Base-by-base conservation (phyloP, 306 rosid genomes). In the Abrus precatorius region DNA sequence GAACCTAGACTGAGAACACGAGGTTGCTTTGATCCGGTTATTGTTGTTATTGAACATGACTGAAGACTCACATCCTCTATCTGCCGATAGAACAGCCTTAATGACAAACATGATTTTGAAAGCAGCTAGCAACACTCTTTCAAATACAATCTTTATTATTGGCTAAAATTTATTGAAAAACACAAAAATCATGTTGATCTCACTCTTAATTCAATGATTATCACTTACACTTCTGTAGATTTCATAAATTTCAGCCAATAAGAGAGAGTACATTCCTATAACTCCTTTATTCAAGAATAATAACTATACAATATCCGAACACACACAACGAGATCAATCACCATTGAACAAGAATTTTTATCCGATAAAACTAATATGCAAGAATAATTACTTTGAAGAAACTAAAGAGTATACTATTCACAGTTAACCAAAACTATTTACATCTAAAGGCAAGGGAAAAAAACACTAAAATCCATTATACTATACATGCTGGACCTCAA, bases 21-120 rank as follows among this genome's bases (percentile, higher is more conserved):
- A 48, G 38, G 56, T 70, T 48, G 30, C 56, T 64, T 61, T 9
- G 61, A 48, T 80, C 60, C 29, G 38, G 52, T 14, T 61, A 60
- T 8, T 50, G 9, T 38, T 7, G 64, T 82, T 61, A 45, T 59
- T 30, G 83, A 57, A 63, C 43, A 27, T 55, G 55, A 41, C 27
- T 3, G 43, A n/a, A 65, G 41, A 56, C 50, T 36, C 38, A 5
- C 56, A 34, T 75, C 74, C 49, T 54, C 43, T 55, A 41, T 75
- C n/a, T 12, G 41, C 56, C 14, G 20, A 74, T 48, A 32, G 9
- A 8, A 53, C 38, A 48, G 43, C 69, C 28, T n/a, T 43, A 60
- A 36, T 36, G 34, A 69, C 9, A 72, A 13, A n/a, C 81, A 28
- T 29, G 72, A n/a, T 43, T 45, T 38, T 48, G 30, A 9, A 69